Conservation (phyloP, 2,329 filamentous ascomycete genomes). For the Verticillium longisporum region DNA sequence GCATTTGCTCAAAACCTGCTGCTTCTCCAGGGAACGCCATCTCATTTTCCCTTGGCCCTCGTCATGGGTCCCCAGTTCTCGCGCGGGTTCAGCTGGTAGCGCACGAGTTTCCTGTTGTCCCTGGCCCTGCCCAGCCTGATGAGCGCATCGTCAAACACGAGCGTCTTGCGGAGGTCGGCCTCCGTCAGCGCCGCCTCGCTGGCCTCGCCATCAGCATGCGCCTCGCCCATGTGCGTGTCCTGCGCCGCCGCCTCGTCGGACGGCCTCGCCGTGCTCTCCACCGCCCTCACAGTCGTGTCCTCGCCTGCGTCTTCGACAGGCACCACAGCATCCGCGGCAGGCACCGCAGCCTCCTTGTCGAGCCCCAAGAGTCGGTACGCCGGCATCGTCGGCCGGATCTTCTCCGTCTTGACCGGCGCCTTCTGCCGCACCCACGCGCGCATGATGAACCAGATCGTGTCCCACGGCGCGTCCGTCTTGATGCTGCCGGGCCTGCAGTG, state of each 20-base stretch:
- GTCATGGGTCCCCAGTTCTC: conserved; percentile 91
- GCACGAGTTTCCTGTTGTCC: conserved; percentile 61
- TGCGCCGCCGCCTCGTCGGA: conserved; percentile 21
- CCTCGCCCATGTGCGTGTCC: conserved; percentile 11
- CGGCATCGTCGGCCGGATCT: conserved; percentile 62
- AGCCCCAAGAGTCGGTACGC: conserved; percentile 62
- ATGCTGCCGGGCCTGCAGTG: conserved; percentile 86
- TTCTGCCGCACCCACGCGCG: conserved; percentile 83
- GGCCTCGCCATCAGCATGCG: too few relatives aligned
- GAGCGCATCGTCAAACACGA: conserved; percentile 69
- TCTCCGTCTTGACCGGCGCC: conserved; percentile 66
- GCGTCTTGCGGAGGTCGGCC: conserved; percentile 48
- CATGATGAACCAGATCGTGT: conserved; percentile 86
- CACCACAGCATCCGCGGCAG: too few relatives aligned
- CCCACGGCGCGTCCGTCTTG: conserved; percentile 91
- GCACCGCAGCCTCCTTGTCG: conserved; percentile 23
- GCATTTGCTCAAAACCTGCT: too few relatives aligned
- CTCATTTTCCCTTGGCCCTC: conserved; percentile 54
- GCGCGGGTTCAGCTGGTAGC: conserved; percentile 85
- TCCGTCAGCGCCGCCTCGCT: too few relatives aligned
- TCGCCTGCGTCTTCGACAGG: conserved; percentile 9
- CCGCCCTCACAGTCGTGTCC: conserved; percentile 9
- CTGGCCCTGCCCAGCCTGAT: conserved; percentile 67
- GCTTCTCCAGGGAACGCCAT: too few relatives aligned
- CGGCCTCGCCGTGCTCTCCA: conserved; percentile 2